phyloP scores from a whole-genome alignment of 73 alveolate species.

The Durusdinium trenchii region DNA sequence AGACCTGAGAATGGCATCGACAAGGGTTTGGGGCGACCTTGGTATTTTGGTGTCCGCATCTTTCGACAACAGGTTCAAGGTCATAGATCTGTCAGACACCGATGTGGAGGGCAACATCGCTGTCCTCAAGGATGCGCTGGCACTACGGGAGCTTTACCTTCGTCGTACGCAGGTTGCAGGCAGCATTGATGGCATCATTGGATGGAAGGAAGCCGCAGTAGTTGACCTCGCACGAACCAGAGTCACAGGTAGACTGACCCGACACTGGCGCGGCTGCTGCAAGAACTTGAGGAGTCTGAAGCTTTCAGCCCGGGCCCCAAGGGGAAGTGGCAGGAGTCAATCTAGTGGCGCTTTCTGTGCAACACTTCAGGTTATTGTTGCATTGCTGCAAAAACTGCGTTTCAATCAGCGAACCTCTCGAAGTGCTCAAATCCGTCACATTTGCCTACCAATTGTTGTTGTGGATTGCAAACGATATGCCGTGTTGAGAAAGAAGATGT shows the following conservation, averaged over 20 bases:
- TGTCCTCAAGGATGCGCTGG: background rate
- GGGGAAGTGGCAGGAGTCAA: too few relatives aligned
- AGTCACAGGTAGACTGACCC: conserved; percentile 32
- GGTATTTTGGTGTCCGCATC: background rate
- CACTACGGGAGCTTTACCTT: background rate
- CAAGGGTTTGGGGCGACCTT: conserved; percentile 4
- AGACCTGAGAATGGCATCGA: background rate
- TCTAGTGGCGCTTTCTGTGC: too few relatives aligned
- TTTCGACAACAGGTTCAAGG: background rate
- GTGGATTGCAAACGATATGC: too few relatives aligned
- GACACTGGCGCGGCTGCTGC: conserved; percentile 43
- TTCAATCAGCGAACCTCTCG: too few relatives aligned
- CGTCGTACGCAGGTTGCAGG: conserved; percentile 23
- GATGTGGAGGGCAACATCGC: background rate
- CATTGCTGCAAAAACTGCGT: too few relatives aligned
- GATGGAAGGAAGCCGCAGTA: background rate
- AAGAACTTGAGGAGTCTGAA: conserved; percentile 23
- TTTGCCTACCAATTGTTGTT: too few relatives aligned
- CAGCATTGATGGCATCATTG: conserved; percentile 55
- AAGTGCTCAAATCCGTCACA: too few relatives aligned
- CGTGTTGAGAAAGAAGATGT: too few relatives aligned
- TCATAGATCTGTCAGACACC: background rate
- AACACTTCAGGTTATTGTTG: too few relatives aligned
- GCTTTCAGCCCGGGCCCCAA: conserved; percentile 41
- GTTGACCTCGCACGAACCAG: conserved; percentile 13